Percentiles rank a stretch among this genome's conserved stretches.
phyloP scores from a whole-genome alignment of 495 filamentous ascomycete species.

The Aspergillus heteromorphus region DNA sequence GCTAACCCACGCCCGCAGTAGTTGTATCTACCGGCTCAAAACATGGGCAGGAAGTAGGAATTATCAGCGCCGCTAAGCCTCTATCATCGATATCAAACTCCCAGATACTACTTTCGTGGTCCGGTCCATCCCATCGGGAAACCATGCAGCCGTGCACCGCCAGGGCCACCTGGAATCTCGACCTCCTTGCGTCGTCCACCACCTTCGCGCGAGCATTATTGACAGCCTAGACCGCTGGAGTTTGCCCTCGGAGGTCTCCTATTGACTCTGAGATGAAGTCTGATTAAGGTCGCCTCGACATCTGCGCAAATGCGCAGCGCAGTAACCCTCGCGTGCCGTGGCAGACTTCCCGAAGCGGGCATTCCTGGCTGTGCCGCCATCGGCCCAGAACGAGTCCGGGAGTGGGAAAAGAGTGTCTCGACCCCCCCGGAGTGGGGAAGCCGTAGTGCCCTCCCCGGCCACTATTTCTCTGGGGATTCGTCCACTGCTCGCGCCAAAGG shows the following conservation, averaged over 20 bases:
- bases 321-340: conserved; percentile 1
- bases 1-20: background rate
- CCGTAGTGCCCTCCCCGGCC: background rate
- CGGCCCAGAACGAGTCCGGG: conserved; percentile 13
- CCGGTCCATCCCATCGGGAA: background rate
- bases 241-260: background rate
- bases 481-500: background rate
- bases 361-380: conserved; percentile 8
- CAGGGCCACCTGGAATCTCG: background rate
- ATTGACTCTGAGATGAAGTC: background rate
- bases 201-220: background rate
- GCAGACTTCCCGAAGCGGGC: conserved; percentile 16
- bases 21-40: background rate
- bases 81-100: no score
- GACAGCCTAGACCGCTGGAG: background rate
- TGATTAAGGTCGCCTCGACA: background rate
- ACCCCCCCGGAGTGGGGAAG: background rate
- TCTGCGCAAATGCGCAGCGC: background rate
- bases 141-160: background rate
- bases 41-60: background rate
- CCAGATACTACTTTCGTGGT: background rate
- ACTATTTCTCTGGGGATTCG: background rate
- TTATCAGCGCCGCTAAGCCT: background rate
- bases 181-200: background rate
- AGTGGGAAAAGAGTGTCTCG: conserved; percentile 1